Base-by-base conservation (phyloP, 805 yeast species). In the Candida succiphila region DNA sequence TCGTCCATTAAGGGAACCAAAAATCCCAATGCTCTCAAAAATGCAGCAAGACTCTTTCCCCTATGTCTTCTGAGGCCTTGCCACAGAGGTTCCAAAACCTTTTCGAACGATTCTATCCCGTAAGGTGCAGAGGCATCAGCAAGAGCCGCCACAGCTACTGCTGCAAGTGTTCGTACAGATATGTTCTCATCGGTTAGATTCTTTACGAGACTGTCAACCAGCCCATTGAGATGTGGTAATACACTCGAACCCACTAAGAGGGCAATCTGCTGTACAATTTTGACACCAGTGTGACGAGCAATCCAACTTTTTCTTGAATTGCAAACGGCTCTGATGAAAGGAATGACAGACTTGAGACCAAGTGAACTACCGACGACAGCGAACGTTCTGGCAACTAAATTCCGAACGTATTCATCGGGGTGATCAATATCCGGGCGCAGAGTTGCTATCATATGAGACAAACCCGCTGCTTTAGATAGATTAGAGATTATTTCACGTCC, bases 71-170 rank as follows among this genome's bases (percentile, higher is more conserved):
- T 68, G 17, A 85, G 69, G 4, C 95, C 96, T 9, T 61, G 56
- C 95, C 96, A 87, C 5, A 85, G 58, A 0, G 86, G 82, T 35
- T 83, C 89, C 24, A 89, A 49, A 0, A 78, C 65, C 1, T 58
- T 56, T 45, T 87, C 94, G 51, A 89, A 88, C 0, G 89, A 75
- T 45, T 85, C 96, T 35, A 84, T 80, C 30, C 97, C 98, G 56
- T 81, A 85, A 0, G 97, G 97, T 17, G 73, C 65, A 4, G 86
- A 72, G 7, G 84, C 77, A 32, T 83, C 88, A 0, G 96, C 96
- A 23, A 89, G 54, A 2, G 78, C 69, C 1, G 88, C 61, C 2
- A 88, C 48, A 0, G 95, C 77, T 24, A 67, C 60, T 0, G 95
- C 95, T 0, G 95, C 66, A 10, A 76, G 66, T 2, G 72, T 69